Evolutionary conservation across 2,329 filamentous ascomycete species (phyloP).

Genomic region (Helotiales sp.): DNA sequence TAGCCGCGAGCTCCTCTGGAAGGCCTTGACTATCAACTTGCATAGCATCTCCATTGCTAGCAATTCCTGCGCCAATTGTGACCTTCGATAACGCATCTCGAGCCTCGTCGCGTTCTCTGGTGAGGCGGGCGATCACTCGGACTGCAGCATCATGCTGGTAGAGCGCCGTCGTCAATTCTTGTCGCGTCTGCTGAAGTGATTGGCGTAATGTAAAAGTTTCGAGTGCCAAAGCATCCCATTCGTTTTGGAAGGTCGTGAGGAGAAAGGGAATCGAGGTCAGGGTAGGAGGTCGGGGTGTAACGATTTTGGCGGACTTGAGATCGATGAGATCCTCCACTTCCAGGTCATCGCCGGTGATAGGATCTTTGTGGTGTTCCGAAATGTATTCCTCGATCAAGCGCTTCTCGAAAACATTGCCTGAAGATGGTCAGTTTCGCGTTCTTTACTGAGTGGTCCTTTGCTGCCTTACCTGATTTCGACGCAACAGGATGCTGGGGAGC

Average conservation of each 20-base stretch:
- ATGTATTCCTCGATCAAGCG: constrained; percentile 95
- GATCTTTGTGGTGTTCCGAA: constrained; percentile 89
- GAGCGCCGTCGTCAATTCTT: constrained; percentile 90
- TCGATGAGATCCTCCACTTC: constrained; percentile 84
- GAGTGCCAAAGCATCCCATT: constrained; percentile 93
- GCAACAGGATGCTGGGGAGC: constrained; percentile 92
- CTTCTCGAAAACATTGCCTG: constrained; percentile 91
- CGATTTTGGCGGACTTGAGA: constrained; percentile 80
- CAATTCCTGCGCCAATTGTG: constrained; percentile 66
- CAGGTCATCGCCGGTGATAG: constrained; percentile 85
- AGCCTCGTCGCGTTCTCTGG: constrained; percentile 91
- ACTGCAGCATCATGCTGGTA: constrained; percentile 99
- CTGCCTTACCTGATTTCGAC: constrained; percentile 83
- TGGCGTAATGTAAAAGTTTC: constrained; percentile 92
- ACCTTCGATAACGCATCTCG: constrained; percentile 86
- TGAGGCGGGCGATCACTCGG: constrained; percentile 87
- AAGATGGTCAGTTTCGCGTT: constrained; percentile 29
- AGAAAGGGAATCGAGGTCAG: constrained; percentile 96
- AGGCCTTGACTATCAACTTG: constrained; percentile 83
- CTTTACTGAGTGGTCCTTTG: constrained; percentile 24
- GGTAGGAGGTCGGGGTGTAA: constrained; percentile 87
- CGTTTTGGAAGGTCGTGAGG: constrained; percentile 93
- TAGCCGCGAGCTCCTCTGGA: constrained; percentile 70
- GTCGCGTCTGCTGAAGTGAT: constrained; percentile 85
- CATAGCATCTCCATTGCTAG: constrained; percentile 80